These are phyloP conservation scores for Talaromyces sp. DNA, from an alignment of 2,329 filamentous ascomycete species.

Conservation along the genomic window DNA sequence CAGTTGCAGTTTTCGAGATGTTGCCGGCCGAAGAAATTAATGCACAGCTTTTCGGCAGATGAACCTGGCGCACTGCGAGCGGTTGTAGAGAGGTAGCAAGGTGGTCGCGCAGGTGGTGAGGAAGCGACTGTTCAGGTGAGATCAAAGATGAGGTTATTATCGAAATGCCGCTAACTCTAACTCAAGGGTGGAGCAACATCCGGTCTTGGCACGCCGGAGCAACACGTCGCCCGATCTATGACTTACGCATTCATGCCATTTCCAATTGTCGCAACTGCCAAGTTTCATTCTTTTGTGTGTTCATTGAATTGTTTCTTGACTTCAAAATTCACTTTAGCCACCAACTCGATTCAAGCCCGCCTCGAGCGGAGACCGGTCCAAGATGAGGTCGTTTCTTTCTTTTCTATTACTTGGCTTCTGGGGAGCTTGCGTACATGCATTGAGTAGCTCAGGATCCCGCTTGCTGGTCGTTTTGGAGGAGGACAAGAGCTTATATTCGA, in stretches of 20 bases:
- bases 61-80: background rate
- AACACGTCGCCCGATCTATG: conserved; percentile 44
- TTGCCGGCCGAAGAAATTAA: background rate
- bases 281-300: conserved; percentile 19
- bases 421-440: conserved; percentile 53
- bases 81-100: background rate
- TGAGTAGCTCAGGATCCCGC: conserved; percentile 74
- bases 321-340: background rate
- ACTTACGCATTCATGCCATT: conserved; percentile 3
- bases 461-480: conserved; percentile 86
- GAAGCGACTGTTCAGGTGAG: background rate
- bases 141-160: conserved; percentile 10
- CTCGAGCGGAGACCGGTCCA: conserved; percentile 38
- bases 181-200: conserved; percentile 1
- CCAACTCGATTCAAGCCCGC: conserved; percentile 23
- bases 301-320: conserved; percentile 17
- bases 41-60: background rate
- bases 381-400: conserved; percentile 72
- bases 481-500: conserved; percentile 78
- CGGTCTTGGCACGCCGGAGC: conserved; percentile 40
- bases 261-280: conserved; percentile 9
- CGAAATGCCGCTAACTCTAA: conserved; percentile 2
- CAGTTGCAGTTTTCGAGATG: background rate
- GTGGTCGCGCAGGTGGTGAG: background rate
- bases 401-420: conserved; percentile 63